Conservation (phyloP, 164 flowering plant species). For the Liriodendron chinense region DNA sequence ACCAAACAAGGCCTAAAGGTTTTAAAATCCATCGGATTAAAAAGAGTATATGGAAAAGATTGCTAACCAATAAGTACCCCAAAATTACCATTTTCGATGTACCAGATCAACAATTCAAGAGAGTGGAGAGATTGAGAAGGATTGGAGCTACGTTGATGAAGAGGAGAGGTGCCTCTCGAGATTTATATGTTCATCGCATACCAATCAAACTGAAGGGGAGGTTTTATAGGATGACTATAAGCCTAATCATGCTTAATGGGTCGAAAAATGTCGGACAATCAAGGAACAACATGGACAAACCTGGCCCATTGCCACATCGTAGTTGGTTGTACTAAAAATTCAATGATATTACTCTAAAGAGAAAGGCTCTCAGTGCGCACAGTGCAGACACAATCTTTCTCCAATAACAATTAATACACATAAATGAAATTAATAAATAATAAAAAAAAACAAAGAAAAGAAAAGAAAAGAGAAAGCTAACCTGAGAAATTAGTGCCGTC, state of each 20-base stretch:
- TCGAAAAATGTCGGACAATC: too few species aligned
- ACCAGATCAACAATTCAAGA: background rate
- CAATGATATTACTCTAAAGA: too few species aligned
- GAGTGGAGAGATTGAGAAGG: background rate
- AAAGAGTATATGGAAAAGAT: background rate
- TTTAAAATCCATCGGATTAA: background rate
- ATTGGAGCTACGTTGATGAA: background rate
- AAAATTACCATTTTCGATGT: background rate
- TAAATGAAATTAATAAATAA: background rate
- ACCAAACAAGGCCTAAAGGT: background rate
- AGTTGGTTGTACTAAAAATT: too few species aligned
- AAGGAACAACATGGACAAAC: too few species aligned
- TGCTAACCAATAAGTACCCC: background rate
- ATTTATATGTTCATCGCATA: too few species aligned
- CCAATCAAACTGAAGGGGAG: too few species aligned
- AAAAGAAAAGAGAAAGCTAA: slow-evolving; percentile 7
- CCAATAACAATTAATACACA: background rate
- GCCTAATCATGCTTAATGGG: too few species aligned
- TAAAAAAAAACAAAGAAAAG: background rate
- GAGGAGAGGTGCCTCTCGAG: background rate
- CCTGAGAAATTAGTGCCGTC: slow-evolving; percentile 83
- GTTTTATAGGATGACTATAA: too few species aligned
- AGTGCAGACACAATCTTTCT: background rate
- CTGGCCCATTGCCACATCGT: too few species aligned
- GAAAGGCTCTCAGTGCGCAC: background rate